phyloP scores from a whole-genome alignment of 768 basidiomycete species.

The Aureoboletus auriporus region DNA sequence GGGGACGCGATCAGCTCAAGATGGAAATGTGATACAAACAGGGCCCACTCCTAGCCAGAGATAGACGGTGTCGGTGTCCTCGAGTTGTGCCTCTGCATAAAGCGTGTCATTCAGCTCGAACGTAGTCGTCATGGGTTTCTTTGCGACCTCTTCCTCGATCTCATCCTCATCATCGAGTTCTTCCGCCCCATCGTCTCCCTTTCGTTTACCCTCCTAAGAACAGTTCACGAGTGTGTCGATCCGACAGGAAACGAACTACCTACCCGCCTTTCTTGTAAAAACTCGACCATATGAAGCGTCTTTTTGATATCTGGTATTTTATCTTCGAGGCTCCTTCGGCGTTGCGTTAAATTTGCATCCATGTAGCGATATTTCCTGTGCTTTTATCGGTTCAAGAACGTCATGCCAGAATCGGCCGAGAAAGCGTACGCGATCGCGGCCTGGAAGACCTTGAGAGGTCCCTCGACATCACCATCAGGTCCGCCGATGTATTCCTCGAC shows the following conservation, averaged over 20 bases:
- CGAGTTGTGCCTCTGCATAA: conserved; percentile 85
- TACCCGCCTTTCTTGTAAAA: conserved; percentile 68
- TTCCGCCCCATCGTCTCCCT: conserved; percentile 32
- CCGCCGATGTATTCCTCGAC: conserved; percentile 85
- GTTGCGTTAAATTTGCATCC: conserved; percentile 81
- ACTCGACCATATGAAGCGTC: conserved; percentile 87
- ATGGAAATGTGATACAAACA: background rate
- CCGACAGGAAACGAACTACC: conserved; percentile 18
- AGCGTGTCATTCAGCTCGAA: conserved; percentile 97
- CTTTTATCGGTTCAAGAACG: conserved; percentile 23
- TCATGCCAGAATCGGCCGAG: conserved; percentile 3
- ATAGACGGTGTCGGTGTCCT: conserved; percentile 85
- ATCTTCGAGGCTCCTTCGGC: conserved; percentile 75
- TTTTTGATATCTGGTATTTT: conserved; percentile 97
- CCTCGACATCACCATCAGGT: conserved; percentile 73
- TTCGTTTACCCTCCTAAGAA: conserved; percentile 57
- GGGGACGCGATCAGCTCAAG: background rate
- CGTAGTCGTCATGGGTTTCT: conserved; percentile 68
- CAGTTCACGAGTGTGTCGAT: background rate
- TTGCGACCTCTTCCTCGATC: conserved; percentile 29
- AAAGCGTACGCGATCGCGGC: conserved; percentile 86
- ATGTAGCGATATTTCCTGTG: conserved; percentile 97
- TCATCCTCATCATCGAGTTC: conserved; percentile 59
- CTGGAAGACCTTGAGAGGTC: conserved; percentile 75
- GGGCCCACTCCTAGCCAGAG: conserved; percentile 91